Conservation (phyloP, 441 rosid species). For the Pelargonium fulgidum region DNA sequence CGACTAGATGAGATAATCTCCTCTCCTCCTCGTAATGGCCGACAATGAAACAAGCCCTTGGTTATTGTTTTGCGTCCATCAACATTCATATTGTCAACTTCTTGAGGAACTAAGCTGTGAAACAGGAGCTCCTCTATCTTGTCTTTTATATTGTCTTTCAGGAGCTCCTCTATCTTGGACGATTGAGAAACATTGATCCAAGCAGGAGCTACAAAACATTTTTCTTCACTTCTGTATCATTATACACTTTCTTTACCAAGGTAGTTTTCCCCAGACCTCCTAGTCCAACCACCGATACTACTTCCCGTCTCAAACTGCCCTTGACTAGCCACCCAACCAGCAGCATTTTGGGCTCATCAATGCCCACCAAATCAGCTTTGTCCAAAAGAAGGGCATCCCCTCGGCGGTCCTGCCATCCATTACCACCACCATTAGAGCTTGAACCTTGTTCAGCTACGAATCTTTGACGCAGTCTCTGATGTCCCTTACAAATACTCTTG, state of each 20-base stretch:
- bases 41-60: slow-evolving; percentile 23
- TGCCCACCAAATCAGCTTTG: slow-evolving; percentile 22
- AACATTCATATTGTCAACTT: slow-evolving; percentile 16
- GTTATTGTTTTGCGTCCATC: slow-evolving; percentile 22
- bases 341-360: slow-evolving; percentile 20
- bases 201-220: slow-evolving; percentile 8
- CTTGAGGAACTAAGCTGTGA: slow-evolving; percentile 15
- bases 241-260: slow-evolving; percentile 20
- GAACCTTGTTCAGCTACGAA: slow-evolving; percentile 7
- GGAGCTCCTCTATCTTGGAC: slow-evolving; percentile 15
- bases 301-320: slow-evolving; percentile 10
- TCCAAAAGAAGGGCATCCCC: slow-evolving; percentile 21
- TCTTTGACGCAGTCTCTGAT: slow-evolving; percentile 14
- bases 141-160: too few relatives aligned
- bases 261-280: slow-evolving; percentile 28
- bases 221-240: slow-evolving; percentile 19
- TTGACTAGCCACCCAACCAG: slow-evolving; percentile 12
- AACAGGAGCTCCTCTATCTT: too few relatives aligned
- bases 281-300: slow-evolving; percentile 21
- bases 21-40: too few relatives aligned
- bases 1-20: too few relatives aligned
- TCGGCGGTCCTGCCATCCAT: slow-evolving; percentile 18
- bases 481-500: slow-evolving; percentile 16
- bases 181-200: slow-evolving; percentile 23
- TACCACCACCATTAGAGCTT: neutral